A percentile compares a stretch with the other conserved stretches of the same genome.
These are phyloP conservation scores for Favolaschia claudopus DNA, from an alignment of 768 basidiomycete genomes.

Conservation along the genomic window DNA sequence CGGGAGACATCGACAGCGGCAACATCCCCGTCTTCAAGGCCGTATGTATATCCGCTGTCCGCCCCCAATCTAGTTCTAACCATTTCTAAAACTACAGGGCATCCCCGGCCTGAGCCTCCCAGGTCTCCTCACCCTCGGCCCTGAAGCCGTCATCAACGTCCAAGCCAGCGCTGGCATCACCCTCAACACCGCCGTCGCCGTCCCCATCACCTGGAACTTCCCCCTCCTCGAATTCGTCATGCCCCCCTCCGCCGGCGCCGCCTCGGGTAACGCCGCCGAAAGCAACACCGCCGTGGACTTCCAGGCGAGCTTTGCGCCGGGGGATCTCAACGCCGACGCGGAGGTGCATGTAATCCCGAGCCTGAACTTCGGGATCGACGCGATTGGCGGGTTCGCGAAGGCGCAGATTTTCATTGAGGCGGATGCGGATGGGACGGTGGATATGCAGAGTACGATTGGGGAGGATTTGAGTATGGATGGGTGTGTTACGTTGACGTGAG, in stretches of 20 bases:
- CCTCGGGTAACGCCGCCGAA: neutral
- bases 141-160: constrained; percentile 5
- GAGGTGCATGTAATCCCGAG: constrained; percentile 5
- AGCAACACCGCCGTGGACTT: constrained; percentile 3
- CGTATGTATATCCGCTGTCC: neutral
- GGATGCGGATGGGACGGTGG: constrained; percentile 1
- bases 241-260: neutral
- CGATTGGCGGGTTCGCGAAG: constrained; percentile 5
- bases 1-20: constrained; percentile 4
- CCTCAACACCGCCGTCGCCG: constrained; percentile 6
- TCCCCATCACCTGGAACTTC: constrained; percentile 8
- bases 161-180: neutral
- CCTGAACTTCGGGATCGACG: neutral
- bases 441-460: constrained; percentile 6
- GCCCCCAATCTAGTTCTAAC: neutral
- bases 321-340: constrained; percentile 1
- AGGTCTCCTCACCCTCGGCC: constrained; percentile 3
- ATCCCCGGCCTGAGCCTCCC: neutral
- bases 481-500: constrained; percentile 7
- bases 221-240: constrained; percentile 9
- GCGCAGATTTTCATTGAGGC: constrained; percentile 1
- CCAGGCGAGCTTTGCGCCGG: constrained; percentile 1
- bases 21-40: constrained; percentile 11
- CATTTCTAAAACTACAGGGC: neutral
- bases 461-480: constrained; percentile 8